phyloP scores from a whole-genome alignment of 1,139 yeast genomes.

The Wickerhamiella pararugosa region DNA sequence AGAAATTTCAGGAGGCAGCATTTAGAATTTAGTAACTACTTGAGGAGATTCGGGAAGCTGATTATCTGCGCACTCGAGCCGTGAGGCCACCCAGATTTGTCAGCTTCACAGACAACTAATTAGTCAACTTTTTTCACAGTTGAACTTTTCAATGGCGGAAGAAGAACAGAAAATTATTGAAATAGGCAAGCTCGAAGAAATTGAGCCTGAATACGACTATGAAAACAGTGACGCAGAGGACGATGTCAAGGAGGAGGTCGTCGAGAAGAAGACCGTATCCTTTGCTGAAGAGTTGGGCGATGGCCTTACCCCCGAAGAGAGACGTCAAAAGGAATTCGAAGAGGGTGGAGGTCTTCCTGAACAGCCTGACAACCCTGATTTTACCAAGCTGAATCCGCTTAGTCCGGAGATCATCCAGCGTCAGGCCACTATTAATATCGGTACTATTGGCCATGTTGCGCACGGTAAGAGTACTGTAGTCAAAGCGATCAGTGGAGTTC shows the following conservation, averaged over 20 bases:
- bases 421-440: slow-evolving; percentile 98
- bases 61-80: too few relatives aligned
- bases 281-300: slow-evolving; percentile 52
- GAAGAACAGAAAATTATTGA: slow-evolving; percentile 39
- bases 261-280: slow-evolving; percentile 53
- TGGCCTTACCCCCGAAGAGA: slow-evolving; percentile 41
- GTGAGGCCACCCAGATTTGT: neutral
- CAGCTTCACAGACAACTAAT: too few relatives aligned
- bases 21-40: too few relatives aligned
- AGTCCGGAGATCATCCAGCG: slow-evolving; percentile 93
- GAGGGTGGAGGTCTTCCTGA: slow-evolving; percentile 98
- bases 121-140: neutral
- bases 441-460: slow-evolving; percentile 98
- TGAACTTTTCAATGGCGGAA: slow-evolving; percentile 13
- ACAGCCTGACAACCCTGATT: slow-evolving; percentile 84
- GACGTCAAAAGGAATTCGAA: slow-evolving; percentile 73
- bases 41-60: too few relatives aligned
- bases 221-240: slow-evolving; percentile 38
- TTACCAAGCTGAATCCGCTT: slow-evolving; percentile 60
- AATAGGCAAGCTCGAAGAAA: slow-evolving; percentile 46
- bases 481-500: slow-evolving; percentile 97
- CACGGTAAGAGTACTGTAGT: slow-evolving; percentile 99
- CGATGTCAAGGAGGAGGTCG: slow-evolving; percentile 32
- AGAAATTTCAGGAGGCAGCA: too few relatives aligned
- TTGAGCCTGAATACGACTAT: slow-evolving; percentile 25